phyloP scores from a whole-genome alignment of 768 basidiomycete genomes.

The Termitomyces sp. region DNA sequence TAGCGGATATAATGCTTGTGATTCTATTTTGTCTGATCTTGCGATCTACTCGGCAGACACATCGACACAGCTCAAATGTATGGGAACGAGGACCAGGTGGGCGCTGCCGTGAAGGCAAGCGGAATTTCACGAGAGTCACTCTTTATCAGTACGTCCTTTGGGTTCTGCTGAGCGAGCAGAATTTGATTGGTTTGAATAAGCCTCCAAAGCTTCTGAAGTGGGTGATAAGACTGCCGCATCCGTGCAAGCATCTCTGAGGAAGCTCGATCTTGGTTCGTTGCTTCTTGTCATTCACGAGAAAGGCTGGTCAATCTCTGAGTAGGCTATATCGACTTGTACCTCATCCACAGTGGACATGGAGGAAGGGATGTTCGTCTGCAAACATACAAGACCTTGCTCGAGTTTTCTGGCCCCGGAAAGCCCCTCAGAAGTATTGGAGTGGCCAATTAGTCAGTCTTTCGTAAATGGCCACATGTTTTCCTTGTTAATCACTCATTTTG shows the following conservation, averaged over 20 bases:
- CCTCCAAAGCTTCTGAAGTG: conserved; percentile 49
- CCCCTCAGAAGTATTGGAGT: conserved; percentile 64
- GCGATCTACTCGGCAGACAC: conserved; percentile 40
- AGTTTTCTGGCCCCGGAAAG: conserved; percentile 56
- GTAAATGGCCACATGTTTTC: background rate
- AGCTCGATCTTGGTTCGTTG: conserved; percentile 52
- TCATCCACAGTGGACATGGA: conserved; percentile 70
- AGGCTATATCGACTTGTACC: conserved; percentile 59
- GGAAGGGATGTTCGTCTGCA: conserved; percentile 59
- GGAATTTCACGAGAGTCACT: conserved; percentile 54
- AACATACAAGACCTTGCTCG: conserved; percentile 66
- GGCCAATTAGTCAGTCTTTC: conserved; percentile 70
- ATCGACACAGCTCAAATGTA: conserved; percentile 73
- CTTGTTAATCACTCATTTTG: background rate
- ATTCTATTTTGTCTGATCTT: background rate
- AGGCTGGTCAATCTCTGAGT: background rate
- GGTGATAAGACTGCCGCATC: conserved; percentile 5
- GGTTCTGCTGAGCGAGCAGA: background rate
- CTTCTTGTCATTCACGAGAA: background rate
- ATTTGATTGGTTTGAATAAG: conserved; percentile 25
- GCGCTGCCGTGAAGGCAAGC: conserved; percentile 55
- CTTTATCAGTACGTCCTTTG: conserved; percentile 54
- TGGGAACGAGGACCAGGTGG: conserved; percentile 58
- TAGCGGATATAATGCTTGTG: background rate
- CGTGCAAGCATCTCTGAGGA: conserved; percentile 39